Base-by-base conservation (phyloP, 768 basidiomycete genomes). In the Leccinum variicolor region DNA sequence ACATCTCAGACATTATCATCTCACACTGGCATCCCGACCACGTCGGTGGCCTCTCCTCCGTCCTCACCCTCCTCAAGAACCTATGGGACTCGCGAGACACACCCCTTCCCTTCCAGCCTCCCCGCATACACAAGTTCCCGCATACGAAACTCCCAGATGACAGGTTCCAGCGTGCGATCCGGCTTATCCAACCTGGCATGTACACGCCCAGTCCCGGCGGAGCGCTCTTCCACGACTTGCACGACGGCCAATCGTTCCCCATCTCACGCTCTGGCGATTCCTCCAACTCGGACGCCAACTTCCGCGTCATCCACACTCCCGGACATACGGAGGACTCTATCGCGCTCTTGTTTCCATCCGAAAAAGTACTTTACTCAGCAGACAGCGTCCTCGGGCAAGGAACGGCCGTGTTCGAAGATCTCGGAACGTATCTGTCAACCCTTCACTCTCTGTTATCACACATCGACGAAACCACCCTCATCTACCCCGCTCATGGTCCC, bases 21-120 rank as follows among this genome's bases (percentile, higher is more conserved):
- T 92, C 94, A 0, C 96, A 98, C 71, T 87, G 87, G 80, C 96
- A 98, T 69, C 75, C 76, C 29, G 96, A 98, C 73, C 96, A 98
- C 62, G 78, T 87, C 61, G 82, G 82, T 7, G 96, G 94, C 5
- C 76, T 97, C 2, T 81, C 82, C 0, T 74, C 81, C 28, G 87
- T 97, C 1, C 79, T 98, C 1, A 61, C 66, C 6, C 82, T 92
- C 43, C 79, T 97, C 2, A 75, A 79, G 11, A 69, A 76, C 36
- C 73, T 88, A n/a, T 90, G 89, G 88, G 72, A 78, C 56, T 73
- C 76, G 64, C 73, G 79, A 4, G 79, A 81, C 57, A 65, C 75
- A 13, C 66, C 72, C 0, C 53, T 60, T 4, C 77, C 82, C 1
- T 92, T 83, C 71, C 75, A 69, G 8, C 85, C 89, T 6, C 92